These are phyloP conservation scores for Yarrowia sp. DNA, from an alignment of 805 yeast genomes.

Conservation along the genomic window DNA sequence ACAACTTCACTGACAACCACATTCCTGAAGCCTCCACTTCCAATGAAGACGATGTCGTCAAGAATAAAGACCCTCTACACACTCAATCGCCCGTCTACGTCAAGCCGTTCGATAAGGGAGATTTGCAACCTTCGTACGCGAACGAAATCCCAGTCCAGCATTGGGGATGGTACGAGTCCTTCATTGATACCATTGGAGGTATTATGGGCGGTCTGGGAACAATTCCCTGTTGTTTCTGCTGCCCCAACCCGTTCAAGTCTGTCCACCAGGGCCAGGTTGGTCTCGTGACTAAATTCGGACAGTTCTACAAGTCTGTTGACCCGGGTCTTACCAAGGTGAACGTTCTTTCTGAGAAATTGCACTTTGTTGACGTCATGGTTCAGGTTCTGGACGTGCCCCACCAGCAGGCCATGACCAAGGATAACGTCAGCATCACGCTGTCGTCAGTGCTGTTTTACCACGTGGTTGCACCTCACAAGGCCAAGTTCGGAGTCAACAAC, in stretches of 20 bases:
- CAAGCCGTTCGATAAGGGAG: slow-evolving; percentile 33
- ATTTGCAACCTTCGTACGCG: slow-evolving; percentile 37
- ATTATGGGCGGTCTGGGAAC: slow-evolving; percentile 53
- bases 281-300: slow-evolving; percentile 62
- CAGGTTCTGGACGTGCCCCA: slow-evolving; percentile 62
- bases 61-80: background rate
- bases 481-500: slow-evolving; percentile 54
- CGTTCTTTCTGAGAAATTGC: slow-evolving; percentile 57
- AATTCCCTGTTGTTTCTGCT: slow-evolving; percentile 54
- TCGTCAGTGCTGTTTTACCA: slow-evolving; percentile 67
- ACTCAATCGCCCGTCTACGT: slow-evolving; percentile 30
- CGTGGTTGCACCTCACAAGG: slow-evolving; percentile 64
- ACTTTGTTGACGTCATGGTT: slow-evolving; percentile 51
- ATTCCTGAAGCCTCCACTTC: background rate
- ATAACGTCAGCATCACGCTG: slow-evolving; percentile 58
- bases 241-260: slow-evolving; percentile 54
- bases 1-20: slow-evolving; percentile 31
- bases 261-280: slow-evolving; percentile 70
- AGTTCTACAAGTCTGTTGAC: slow-evolving; percentile 59
- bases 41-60: background rate
- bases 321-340: slow-evolving; percentile 66
- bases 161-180: slow-evolving; percentile 40
- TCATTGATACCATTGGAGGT: slow-evolving; percentile 41
- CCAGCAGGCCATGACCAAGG: slow-evolving; percentile 68
- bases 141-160: slow-evolving; percentile 40